phyloP scores from a whole-genome alignment of 768 basidiomycete genomes.

The Leucosporidium scottii region DNA sequence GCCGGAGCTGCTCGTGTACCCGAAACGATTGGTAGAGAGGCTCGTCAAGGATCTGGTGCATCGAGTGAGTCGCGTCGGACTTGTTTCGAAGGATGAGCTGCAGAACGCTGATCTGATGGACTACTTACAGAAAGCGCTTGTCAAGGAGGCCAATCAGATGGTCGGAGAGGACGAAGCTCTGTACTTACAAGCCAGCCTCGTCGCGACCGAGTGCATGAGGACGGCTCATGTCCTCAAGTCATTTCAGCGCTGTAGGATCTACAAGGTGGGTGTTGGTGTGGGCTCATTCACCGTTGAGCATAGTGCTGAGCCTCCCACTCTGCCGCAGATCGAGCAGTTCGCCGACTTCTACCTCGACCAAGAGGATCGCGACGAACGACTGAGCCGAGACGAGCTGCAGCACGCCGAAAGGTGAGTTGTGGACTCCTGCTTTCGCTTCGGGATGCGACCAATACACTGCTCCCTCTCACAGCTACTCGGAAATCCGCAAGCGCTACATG shows the following conservation, averaged over 20 bases:
- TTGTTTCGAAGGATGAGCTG: background rate
- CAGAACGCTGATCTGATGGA: background rate
- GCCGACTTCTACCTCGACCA: constrained; percentile 23
- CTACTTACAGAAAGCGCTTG: constrained; percentile 20
- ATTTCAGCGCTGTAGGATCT: constrained; percentile 24
- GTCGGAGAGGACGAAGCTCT: constrained; percentile 16
- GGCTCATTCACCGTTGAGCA: too few species aligned
- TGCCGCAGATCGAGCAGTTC: constrained; percentile 26
- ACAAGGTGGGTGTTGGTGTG: constrained; percentile 23
- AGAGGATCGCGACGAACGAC: constrained; percentile 8
- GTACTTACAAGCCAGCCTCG: constrained; percentile 13
- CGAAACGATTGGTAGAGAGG: constrained; percentile 17
- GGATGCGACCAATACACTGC: too few species aligned
- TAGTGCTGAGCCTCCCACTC: background rate
- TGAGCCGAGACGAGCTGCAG: constrained; percentile 20
- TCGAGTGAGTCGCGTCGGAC: constrained; percentile 13
- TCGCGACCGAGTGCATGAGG: constrained; percentile 30
- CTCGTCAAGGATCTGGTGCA: constrained; percentile 24
- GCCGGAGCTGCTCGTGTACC: constrained; percentile 31
- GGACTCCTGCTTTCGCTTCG: background rate
- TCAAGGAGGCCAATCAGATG: constrained; percentile 7
- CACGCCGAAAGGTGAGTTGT: constrained; percentile 21
- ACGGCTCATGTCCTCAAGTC: constrained; percentile 27
- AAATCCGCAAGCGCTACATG: too few species aligned
- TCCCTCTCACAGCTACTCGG: background rate